Conservation (phyloP, 352 stramenopile species). For the Discostella stelligera region DNA sequence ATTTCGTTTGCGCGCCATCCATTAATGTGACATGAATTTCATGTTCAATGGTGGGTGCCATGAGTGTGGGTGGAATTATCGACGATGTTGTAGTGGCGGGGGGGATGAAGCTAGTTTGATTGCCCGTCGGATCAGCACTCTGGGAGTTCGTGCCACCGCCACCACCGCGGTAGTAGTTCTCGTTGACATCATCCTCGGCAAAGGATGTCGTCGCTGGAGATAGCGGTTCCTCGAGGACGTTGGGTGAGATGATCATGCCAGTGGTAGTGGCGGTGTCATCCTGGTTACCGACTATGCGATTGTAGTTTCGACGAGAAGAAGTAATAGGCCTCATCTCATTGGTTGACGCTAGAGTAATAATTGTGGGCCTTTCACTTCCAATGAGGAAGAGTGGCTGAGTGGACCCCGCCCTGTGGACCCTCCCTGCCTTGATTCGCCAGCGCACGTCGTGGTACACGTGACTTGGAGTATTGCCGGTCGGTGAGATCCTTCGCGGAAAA, state of each 20-base stretch:
- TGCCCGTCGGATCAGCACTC: background rate
- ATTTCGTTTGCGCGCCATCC: slow-evolving; percentile 70
- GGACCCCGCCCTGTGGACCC: too few species aligned
- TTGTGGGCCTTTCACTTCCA: too few species aligned
- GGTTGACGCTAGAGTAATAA: too few species aligned
- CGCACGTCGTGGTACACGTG: too few species aligned
- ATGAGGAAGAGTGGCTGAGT: too few species aligned
- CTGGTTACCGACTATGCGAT: slow-evolving; percentile 27
- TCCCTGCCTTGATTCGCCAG: too few species aligned
- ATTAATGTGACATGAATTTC: slow-evolving; percentile 45
- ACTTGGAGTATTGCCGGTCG: too few species aligned
- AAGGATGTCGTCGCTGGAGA: slow-evolving; percentile 27
- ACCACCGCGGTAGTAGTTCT: too few species aligned
- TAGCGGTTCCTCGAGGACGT: slow-evolving; percentile 34
- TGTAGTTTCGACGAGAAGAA: slow-evolving; percentile 37
- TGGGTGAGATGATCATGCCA: background rate
- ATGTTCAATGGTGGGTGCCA: slow-evolving; percentile 18
- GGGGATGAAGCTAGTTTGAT: background rate
- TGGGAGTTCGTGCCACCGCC: too few species aligned
- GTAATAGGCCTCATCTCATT: slow-evolving; percentile 27
- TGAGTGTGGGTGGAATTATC: background rate
- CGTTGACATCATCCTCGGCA: slow-evolving; percentile 9
- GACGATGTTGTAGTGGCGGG: background rate
- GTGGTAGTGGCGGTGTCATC: slow-evolving; percentile 6
- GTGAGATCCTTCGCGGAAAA: too few species aligned